Base-by-base conservation (phyloP, 495 filamentous ascomycete species). In the Choiromyces venosus region DNA sequence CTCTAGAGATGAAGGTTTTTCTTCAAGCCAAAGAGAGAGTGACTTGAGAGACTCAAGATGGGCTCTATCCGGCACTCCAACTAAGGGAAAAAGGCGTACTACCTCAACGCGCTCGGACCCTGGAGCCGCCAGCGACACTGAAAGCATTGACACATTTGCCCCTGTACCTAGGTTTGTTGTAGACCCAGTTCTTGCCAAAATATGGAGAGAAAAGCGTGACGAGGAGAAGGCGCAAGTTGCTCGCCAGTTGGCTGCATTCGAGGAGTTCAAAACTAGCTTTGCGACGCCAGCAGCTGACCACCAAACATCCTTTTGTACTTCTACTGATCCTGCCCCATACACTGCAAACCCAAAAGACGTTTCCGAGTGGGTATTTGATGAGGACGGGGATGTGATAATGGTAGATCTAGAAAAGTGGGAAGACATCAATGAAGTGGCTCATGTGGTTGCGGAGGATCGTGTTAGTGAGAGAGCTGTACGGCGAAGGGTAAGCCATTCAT, bases 331-430 rank as follows among this genome's bases (percentile, higher is more conserved):
- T n/a, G n/a, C n/a, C n/a, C n/a, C n/a, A n/a, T n/a, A n/a, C n/a
- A 6, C 37, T 46, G 8, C 36, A 68, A 2, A 68, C 67, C 18
- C 7, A 38, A 6, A 14, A 36, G 56, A 3, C 12, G 10, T 61
- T 68, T 52, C 29, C 12, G 66, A 77, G 71, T 68, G 18, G 69
- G 40, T n/a, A 65, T 37, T 79, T 25, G 79, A 81, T 66, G 71
- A 67, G 5, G 79, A 81, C 44, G 79, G 79, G 0, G 79, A 81
- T 71, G 76, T 81, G 25, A 44, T 79, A 25, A 81, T 81, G 79
- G 46, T 69, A 39, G 79, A 81, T 71, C 65, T 81, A 4, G 73
- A 78, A 42, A 79, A 81, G 73, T 66, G 71, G 65, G 36, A 37
- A 12, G 75, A 67, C 19, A 79, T 77, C 37, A 70, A 56, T 39